phyloP scores from a whole-genome alignment of 768 basidiomycete genomes.

The Hygrocybe punicea region DNA sequence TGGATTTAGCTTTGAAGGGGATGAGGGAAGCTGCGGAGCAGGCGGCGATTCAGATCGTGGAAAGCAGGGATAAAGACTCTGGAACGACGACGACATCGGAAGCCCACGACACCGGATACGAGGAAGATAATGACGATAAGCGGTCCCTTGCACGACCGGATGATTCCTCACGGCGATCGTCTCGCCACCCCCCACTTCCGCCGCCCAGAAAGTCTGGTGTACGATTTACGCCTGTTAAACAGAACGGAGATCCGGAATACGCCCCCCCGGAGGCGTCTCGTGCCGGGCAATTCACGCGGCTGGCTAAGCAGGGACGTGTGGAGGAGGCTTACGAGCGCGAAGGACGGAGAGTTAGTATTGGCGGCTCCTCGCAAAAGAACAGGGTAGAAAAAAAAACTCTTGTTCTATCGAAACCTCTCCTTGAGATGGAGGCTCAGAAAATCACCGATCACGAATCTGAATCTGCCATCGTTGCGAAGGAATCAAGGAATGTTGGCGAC shows the following conservation, averaged over 20 bases:
- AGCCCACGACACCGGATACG: too few relatives aligned
- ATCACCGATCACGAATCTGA: neutral
- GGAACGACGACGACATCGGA: neutral
- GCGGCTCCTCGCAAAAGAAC: slow-evolving; percentile 9
- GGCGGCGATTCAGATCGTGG: slow-evolving; percentile 12
- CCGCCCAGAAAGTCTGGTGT: slow-evolving; percentile 9
- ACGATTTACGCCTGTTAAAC: slow-evolving; percentile 21
- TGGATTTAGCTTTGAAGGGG: slow-evolving; percentile 37
- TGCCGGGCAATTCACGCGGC: slow-evolving; percentile 32
- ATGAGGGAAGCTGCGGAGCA: slow-evolving; percentile 40
- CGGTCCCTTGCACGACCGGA: neutral
- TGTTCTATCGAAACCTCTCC: neutral
- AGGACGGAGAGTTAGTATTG: slow-evolving; percentile 29
- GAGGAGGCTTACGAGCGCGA: slow-evolving; percentile 38
- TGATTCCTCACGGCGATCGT: neutral
- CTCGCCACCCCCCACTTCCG: neutral
- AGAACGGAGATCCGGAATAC: slow-evolving; percentile 24
- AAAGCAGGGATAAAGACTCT: slow-evolving; percentile 5
- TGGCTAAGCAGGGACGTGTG: slow-evolving; percentile 33
- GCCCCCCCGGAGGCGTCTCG: slow-evolving; percentile 28
- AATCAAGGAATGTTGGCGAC: slow-evolving; percentile 4
- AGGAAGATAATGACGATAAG: too few relatives aligned
- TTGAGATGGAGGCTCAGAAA: neutral
- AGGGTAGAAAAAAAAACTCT: neutral
- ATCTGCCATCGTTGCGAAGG: neutral